Base-by-base conservation (phyloP, 169 alveolate species). In the Plasmodium cynomolgi region DNA sequence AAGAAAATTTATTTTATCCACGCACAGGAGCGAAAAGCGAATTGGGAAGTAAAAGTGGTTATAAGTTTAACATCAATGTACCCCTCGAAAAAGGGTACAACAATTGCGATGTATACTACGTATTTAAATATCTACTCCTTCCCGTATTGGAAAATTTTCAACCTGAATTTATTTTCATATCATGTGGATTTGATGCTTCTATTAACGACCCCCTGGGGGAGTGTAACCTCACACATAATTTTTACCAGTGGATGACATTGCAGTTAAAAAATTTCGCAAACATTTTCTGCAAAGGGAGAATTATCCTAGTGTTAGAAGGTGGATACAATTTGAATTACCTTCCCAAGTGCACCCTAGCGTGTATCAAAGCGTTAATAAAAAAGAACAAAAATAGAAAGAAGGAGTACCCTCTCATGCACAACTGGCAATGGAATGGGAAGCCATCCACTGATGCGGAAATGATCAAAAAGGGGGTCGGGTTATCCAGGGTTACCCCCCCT, bases 161-260 rank as follows among this genome's bases (percentile, higher is more conserved):
- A 73, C 99, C 99, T 26, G 99, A 98, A 94, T 97, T 98, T 81
- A 98, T 98, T 20, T 96, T 98, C 74, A 97, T 98, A n/a, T 97
- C 99, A 7, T 99, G 99, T 17, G 99, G 99, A 29, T 98, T 98
- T 83, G 99, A 98, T 92, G 99, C 99, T 9, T 98, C 98, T 71
- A 97, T 95, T 81, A 94, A 74, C n/a, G 97, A 96, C 79, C 96
- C 93, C 13, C 81, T 97, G 68, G 99, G 98, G 71, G 97, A 96
- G 34, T 95, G 97, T 82, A 74, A 79, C 4, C 72, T 96, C 29
- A 96, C 97, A 33, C 99, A 98, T 90, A 97, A 96, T 33, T 98
- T 98, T 62, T 98, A 96, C 90, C 96, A 97, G 15, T 98, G 99
- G 99, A 74, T 98, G 73, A 98, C 99, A 7, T 95, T 95, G 82